These are phyloP conservation scores for Dillenia suffruticosa DNA, from an alignment of 164 flowering plant genomes.

Conservation along the genomic window DNA sequence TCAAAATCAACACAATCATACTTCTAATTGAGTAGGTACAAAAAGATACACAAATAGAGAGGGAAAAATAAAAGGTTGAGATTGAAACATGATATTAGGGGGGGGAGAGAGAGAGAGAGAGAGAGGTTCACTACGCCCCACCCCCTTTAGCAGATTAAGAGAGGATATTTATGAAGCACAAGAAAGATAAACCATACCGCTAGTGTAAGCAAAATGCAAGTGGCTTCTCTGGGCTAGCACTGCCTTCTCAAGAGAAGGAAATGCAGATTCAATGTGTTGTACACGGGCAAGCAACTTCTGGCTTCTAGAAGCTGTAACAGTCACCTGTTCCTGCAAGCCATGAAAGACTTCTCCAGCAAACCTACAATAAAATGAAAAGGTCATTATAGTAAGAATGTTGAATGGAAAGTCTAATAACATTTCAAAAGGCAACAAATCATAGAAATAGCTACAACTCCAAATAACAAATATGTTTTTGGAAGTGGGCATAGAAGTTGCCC, in stretches of 20 bases:
- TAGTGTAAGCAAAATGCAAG: constrained; percentile 86
- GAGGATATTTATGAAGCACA: background rate
- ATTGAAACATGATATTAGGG: too few species aligned
- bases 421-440: background rate
- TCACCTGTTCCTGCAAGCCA: constrained; percentile 87
- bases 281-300: constrained; percentile 67
- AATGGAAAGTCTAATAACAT: background rate
- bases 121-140: too few species aligned
- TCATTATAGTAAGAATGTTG: constrained; percentile 8
- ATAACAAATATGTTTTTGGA: too few species aligned
- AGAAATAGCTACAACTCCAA: background rate
- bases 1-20: too few species aligned
- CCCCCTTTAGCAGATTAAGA: too few species aligned
- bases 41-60: too few species aligned
- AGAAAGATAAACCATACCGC: constrained; percentile 45
- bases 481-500: too few species aligned
- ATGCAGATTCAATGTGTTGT: constrained; percentile 60
- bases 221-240: constrained; percentile 75
- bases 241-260: constrained; percentile 82
- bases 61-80: too few species aligned
- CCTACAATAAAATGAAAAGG: constrained; percentile 34
- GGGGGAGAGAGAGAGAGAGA: too few species aligned
- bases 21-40: too few species aligned
- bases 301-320: constrained; percentile 73
- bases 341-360: constrained; percentile 96